phyloP scores from a whole-genome alignment of 768 basidiomycete genomes.

The Mycena maculata region DNA sequence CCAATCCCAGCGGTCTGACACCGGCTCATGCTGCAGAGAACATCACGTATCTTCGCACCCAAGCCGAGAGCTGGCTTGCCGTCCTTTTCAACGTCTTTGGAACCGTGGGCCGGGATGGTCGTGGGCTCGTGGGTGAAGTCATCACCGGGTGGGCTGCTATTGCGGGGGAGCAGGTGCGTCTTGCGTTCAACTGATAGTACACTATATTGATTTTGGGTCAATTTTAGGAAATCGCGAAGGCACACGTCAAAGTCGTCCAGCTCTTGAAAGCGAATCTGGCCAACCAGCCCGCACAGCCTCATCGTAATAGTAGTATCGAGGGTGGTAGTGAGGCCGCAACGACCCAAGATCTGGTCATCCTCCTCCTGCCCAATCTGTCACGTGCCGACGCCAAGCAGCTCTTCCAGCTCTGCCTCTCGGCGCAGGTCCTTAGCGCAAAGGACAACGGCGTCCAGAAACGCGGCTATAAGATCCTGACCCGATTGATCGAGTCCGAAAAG shows the following conservation, averaged over 20 bases:
- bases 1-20: conserved; percentile 54
- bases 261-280: conserved; percentile 76
- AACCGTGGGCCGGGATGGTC: conserved; percentile 78
- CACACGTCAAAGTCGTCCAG: conserved; percentile 80
- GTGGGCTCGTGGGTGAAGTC: conserved; percentile 87
- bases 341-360: conserved; percentile 85
- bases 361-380: conserved; percentile 84
- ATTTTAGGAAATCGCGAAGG: conserved; percentile 77
- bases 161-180: conserved; percentile 72
- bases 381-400: conserved; percentile 68
- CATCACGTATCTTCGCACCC: conserved; percentile 75
- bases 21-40: conserved; percentile 73
- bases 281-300: conserved; percentile 44
- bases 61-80: conserved; percentile 93
- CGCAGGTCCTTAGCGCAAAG: conserved; percentile 75
- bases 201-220: conserved; percentile 2
- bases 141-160: conserved; percentile 89
- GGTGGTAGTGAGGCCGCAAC: conserved; percentile 65
- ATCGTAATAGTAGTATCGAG: conserved; percentile 49
- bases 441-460: conserved; percentile 96
- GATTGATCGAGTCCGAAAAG: conserved; percentile 74
- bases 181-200: neutral
- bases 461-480: conserved; percentile 88
- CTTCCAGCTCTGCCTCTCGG: conserved; percentile 75
- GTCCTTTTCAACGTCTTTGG: conserved; percentile 98